Conservation (phyloP, 2,329 filamentous ascomycete genomes). For the Microsporum audouinii region DNA sequence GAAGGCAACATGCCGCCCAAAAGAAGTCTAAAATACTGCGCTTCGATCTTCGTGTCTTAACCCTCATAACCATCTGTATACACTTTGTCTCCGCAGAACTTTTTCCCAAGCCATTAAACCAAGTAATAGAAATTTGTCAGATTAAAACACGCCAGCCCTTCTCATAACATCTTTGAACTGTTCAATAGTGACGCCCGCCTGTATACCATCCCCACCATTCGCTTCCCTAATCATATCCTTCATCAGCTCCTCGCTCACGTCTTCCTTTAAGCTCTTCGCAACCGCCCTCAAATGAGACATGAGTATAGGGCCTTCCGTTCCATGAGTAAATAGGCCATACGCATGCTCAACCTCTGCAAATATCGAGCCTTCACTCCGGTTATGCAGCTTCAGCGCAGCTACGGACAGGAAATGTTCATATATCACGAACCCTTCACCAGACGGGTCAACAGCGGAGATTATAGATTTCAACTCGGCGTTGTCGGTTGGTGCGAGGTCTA, state of each 20-base stretch:
- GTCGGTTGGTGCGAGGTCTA: conserved; percentile 58
- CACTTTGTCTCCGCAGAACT: neutral
- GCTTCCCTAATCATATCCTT: conserved; percentile 93
- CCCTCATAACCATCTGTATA: neutral
- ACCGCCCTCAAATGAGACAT: conserved; percentile 66
- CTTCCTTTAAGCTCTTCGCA: conserved; percentile 71
- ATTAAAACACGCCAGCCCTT: conserved; percentile 70
- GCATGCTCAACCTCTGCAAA: conserved; percentile 68
- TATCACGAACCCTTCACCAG: conserved; percentile 61
- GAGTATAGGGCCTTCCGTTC: conserved; percentile 55
- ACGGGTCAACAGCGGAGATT: conserved; percentile 70
- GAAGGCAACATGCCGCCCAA: neutral
- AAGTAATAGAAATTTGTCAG: neutral
- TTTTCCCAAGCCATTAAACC: neutral
- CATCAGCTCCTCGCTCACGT: conserved; percentile 68
- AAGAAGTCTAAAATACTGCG: neutral
- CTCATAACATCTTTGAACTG: conserved; percentile 83
- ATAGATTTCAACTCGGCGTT: conserved; percentile 63
- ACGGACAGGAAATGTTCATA: conserved; percentile 79
- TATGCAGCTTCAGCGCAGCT: conserved; percentile 73
- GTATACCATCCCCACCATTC: conserved; percentile 65
- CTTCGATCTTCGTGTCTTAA: neutral
- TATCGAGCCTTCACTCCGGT: conserved; percentile 40
- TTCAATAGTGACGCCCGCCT: conserved; percentile 58
- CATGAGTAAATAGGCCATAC: conserved; percentile 65